Conservation (phyloP, 345 rosid species). For the Aquilaria sinensis region DNA sequence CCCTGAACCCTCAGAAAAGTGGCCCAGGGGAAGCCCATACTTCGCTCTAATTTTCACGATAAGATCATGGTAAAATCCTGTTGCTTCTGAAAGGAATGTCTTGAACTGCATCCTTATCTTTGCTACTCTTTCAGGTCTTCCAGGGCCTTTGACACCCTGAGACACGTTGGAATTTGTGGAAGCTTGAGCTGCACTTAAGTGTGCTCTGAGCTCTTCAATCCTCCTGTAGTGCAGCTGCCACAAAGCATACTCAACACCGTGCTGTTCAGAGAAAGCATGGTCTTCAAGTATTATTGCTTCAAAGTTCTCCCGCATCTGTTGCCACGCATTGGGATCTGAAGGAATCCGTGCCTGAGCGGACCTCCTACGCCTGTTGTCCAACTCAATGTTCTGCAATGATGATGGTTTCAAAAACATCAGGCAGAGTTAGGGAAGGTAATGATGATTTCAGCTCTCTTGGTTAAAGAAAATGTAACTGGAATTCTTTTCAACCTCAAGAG, state of each 20-base stretch:
- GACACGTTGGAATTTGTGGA: conserved; percentile 30
- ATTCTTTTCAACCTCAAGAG: not conserved
- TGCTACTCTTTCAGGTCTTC: conserved; percentile 45
- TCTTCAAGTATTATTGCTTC: conserved; percentile 85
- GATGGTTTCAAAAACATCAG: not conserved
- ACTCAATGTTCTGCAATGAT: conserved; percentile 51
- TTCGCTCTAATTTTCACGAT: conserved; percentile 67
- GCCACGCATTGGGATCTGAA: conserved; percentile 74
- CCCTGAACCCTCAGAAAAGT: conserved; percentile 66
- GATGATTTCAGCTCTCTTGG: not conserved
- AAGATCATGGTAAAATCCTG: conserved; percentile 88
- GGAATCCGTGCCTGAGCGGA: conserved; percentile 69
- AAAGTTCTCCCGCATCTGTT: conserved; percentile 85
- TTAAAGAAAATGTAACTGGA: not conserved
- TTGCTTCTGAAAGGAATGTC: conserved; percentile 78
- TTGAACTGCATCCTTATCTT: conserved; percentile 68
- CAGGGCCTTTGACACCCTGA: conserved; percentile 44
- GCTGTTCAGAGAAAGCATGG: conserved; percentile 74
- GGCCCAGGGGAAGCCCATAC: conserved; percentile 83
- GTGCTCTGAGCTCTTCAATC: conserved; percentile 68
- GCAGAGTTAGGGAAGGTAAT: no score
- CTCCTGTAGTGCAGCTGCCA: conserved; percentile 86
- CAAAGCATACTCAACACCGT: conserved; percentile 55
- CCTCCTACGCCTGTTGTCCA: conserved; percentile 64
- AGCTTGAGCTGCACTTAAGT: conserved; percentile 44